A percentile compares a stretch with the other conserved stretches of the same genome.
Evolutionary conservation across 2,329 filamentous ascomycete species (phyloP).

Genomic region (Davidsoniella virescens): DNA sequence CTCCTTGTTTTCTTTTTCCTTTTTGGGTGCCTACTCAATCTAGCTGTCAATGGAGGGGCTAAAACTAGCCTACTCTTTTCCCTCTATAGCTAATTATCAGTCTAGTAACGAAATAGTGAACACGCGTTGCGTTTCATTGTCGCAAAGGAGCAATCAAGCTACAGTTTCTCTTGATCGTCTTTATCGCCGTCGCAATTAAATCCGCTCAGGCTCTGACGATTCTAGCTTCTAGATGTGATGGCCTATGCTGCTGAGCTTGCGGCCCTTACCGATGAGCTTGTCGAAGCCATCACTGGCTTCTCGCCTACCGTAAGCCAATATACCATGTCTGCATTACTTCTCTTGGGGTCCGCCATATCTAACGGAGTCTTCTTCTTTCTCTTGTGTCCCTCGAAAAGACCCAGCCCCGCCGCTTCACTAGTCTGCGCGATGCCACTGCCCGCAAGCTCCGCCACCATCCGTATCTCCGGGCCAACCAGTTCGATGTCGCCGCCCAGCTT

Average conservation of each 20-base stretch:
- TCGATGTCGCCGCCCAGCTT: constrained; percentile 49
- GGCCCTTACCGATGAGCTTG: constrained; percentile 52
- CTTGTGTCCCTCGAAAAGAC: constrained; percentile 2
- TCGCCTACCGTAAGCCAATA: constrained; percentile 31
- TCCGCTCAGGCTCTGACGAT: no score
- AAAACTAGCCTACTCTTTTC: no score
- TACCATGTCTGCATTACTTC: constrained; percentile 14
- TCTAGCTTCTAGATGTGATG: constrained; percentile 32
- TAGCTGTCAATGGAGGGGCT: no score
- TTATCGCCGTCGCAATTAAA: no score
- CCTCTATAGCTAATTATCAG: no score
- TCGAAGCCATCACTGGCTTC: constrained; percentile 44
- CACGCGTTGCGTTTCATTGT: no score
- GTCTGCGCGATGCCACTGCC: constrained; percentile 10
- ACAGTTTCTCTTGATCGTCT: no score
- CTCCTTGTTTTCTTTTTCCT: no score
- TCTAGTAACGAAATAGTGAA: no score
- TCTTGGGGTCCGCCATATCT: background rate
- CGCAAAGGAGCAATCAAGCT: no score
- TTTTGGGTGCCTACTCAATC: no score
- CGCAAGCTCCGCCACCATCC: constrained; percentile 34
- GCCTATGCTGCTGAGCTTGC: constrained; percentile 50
- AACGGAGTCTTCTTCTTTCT: background rate
- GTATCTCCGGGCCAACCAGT: constrained; percentile 56
- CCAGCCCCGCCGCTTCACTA: constrained; percentile 21